Evolutionary conservation across 768 basidiomycete genomes (phyloP), one percentile per base, ranked within the genome.

Genomic region (Amanita muscaria): DNA sequence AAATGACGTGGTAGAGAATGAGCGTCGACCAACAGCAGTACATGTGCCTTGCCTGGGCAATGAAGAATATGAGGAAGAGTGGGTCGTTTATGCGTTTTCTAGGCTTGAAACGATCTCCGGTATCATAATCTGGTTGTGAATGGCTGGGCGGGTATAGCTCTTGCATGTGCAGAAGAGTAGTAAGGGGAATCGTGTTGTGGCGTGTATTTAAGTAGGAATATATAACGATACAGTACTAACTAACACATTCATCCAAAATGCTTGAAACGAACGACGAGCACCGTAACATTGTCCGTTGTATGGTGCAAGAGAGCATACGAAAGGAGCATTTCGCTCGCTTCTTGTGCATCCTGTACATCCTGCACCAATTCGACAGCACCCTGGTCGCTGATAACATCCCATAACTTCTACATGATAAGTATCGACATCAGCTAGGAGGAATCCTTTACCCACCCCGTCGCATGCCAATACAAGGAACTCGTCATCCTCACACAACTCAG

Each of bases 401-500:
- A 99, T 1, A 99, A 74, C 94, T 98, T 42, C n/a, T 31, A 10
- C 21, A 8, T 12, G 48, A 58, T 23, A 56, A 49, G 23, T 15
- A 48, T 25, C 21, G 18, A 24, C 49, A 41, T 35, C 31, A 16
- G 15, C 42, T 23, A 15, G 14, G 44, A 40, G 16, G 35, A 42
- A 42, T 44, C 12, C 27, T 48, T 2, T 21, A 75, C 91, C 54
- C 61, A 97, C 94, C 52, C 96, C 96, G 63, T 99, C 96, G 59
- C 96, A 99, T 16, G 96, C 96, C 48, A 99, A 73, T 47, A 99
- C 87, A 52, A 97, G 60, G 61, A 94, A 90, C 60, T 98, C 94
- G 59, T 98, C 96, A 4, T 88, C 83, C 6, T 88, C 80, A 44
- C 83, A 84, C 32, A 99, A 66, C 53, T 84, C 79, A 10, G 94